These are phyloP conservation scores for Ilex paraguariensis DNA, from an alignment of 305 asterid species.

Conservation along the genomic window DNA sequence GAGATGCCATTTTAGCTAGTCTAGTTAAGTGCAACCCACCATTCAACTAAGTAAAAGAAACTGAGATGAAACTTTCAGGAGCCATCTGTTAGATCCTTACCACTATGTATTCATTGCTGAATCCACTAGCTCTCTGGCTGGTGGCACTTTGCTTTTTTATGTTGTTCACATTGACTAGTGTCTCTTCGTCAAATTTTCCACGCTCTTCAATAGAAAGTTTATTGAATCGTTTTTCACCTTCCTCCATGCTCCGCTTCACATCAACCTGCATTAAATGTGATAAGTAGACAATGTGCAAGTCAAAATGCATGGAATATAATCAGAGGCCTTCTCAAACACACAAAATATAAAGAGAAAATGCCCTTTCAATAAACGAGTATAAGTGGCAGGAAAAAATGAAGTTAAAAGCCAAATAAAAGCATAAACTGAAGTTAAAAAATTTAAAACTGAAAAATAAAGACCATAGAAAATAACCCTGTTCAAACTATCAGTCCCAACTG, in stretches of 20 bases:
- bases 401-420: too few relatives aligned
- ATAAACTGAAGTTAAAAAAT: too few relatives aligned
- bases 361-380: not conserved
- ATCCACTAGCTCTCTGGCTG: conserved; percentile 50
- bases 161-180: conserved; percentile 84
- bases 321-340: not conserved
- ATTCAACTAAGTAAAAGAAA: not conserved
- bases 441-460: too few relatives aligned
- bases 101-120: conserved; percentile 95
- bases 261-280: conserved; percentile 54
- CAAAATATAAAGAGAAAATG: not conserved
- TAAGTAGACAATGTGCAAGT: not conserved
- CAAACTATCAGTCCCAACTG: too few relatives aligned
- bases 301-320: not conserved
- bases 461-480: too few relatives aligned
- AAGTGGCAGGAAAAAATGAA: not conserved
- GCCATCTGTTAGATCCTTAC: conserved; percentile 32
- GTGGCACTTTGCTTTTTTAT: conserved; percentile 65
- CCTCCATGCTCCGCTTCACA: conserved; percentile 62
- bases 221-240: conserved; percentile 76
- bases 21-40: not conserved
- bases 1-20: not conserved
- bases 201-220: conserved; percentile 90
- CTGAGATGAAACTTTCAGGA: not conserved
- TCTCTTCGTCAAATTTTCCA: conserved; percentile 95